Conservation (phyloP, 371 early-diverging fungal genomes). For the Mucor ambiguus region DNA sequence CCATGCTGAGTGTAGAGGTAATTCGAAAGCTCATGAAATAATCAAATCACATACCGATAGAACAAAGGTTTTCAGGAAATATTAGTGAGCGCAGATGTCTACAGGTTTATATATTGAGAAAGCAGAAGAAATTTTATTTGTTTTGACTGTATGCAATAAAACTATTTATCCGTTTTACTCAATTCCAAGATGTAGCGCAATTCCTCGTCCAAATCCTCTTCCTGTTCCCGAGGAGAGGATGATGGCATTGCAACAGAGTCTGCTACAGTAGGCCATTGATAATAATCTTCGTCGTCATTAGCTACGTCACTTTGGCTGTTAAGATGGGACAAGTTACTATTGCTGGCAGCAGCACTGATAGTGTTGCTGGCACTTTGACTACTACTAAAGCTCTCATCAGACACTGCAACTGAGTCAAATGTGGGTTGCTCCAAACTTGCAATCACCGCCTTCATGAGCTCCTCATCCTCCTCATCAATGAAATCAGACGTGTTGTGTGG, state of each 20-base stretch:
- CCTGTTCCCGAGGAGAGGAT: neutral
- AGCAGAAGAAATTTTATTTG: too few relatives aligned
- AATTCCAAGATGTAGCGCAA: slow-evolving; percentile 44
- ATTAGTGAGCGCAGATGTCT: too few relatives aligned
- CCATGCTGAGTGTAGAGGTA: too few relatives aligned
- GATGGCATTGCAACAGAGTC: neutral
- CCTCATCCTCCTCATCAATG: slow-evolving; percentile 44
- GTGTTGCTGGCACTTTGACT: neutral
- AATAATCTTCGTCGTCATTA: slow-evolving; percentile 1
- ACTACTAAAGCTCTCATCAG: neutral
- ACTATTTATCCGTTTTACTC: slow-evolving; percentile 42
- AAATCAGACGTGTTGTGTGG: slow-evolving; percentile 11
- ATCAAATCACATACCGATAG: too few relatives aligned
- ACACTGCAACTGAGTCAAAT: neutral
- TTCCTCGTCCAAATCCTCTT: slow-evolving; percentile 46
- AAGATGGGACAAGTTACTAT: neutral
- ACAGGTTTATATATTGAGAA: too few relatives aligned
- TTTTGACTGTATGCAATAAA: too few relatives aligned
- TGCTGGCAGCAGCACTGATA: neutral
- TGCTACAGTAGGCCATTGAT: slow-evolving; percentile 16
- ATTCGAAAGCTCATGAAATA: too few relatives aligned
- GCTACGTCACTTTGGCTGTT: neutral
- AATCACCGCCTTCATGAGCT: slow-evolving; percentile 45
- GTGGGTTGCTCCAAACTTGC: slow-evolving; percentile 35
- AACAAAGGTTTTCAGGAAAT: too few relatives aligned